These are phyloP conservation scores for Hyaloperonospora brassicae DNA, from an alignment of 352 stramenopile species.

Conservation along the genomic window DNA sequence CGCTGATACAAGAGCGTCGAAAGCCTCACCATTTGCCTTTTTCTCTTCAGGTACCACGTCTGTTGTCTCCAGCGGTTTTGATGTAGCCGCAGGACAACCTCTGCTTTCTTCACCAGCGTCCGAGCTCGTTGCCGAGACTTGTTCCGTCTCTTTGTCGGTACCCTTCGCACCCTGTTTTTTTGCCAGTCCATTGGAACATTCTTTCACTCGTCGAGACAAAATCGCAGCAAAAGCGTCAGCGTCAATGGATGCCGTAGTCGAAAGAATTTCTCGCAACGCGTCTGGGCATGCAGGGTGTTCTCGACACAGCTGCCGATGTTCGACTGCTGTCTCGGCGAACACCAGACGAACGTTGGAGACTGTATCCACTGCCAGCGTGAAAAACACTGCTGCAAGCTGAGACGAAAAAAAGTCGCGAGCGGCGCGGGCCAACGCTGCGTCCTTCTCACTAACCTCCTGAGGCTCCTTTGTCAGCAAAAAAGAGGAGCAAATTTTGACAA, in stretches of 20 bases:
- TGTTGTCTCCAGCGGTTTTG: not conserved
- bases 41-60: slow-evolving; percentile 1
- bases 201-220: slow-evolving; percentile 19
- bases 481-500: slow-evolving; percentile 50
- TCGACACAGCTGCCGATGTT: slow-evolving; percentile 37
- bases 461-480: slow-evolving; percentile 29
- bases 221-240: slow-evolving; percentile 27
- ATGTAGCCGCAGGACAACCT: not conserved
- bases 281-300: slow-evolving; percentile 25
- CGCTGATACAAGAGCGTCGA: not conserved
- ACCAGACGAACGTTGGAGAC: slow-evolving; percentile 73
- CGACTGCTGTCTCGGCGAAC: slow-evolving; percentile 40
- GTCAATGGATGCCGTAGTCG: slow-evolving; percentile 3
- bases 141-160: slow-evolving; percentile 7
- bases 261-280: slow-evolving; percentile 19
- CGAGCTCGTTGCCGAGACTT: not conserved
- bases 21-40: slow-evolving; percentile 7
- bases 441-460: slow-evolving; percentile 7
- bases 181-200: slow-evolving; percentile 8
- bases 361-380: slow-evolving; percentile 44
- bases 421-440: slow-evolving; percentile 6
- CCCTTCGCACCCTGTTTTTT: slow-evolving; percentile 2
- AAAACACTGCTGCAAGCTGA: slow-evolving; percentile 43
- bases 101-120: slow-evolving; percentile 6
- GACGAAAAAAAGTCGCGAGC: slow-evolving; percentile 39